These are phyloP conservation scores for Symbiotaphrina buchneri DNA, from an alignment of 495 filamentous ascomycete species.

Conservation along the genomic window DNA sequence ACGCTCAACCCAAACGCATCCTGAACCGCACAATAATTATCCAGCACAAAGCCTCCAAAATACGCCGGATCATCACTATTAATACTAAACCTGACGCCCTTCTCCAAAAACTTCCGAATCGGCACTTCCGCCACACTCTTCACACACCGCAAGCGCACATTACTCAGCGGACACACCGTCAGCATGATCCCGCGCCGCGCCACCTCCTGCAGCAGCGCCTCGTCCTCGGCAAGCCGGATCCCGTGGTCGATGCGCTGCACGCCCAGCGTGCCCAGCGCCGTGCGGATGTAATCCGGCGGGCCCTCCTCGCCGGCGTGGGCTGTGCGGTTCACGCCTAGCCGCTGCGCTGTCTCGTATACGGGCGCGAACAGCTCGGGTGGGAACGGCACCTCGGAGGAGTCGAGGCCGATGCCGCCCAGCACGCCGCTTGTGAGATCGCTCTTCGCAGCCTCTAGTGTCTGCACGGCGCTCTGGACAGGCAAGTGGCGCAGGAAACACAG, in stretches of 20 bases:
- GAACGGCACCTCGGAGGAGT: conserved; percentile 37
- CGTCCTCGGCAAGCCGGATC: conserved; percentile 38
- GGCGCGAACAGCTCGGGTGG: conserved; percentile 40
- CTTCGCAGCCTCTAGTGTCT: conserved; percentile 23
- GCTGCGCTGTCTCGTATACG: conserved; percentile 28
- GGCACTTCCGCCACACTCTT: conserved; percentile 32
- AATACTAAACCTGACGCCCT: conserved; percentile 41
- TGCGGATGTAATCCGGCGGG: conserved; percentile 37
- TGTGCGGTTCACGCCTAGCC: conserved; percentile 29
- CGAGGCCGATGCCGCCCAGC: conserved; percentile 41
- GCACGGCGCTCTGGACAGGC: conserved; percentile 25
- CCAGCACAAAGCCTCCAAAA: conserved; percentile 55
- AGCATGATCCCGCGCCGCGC: conserved; percentile 31
- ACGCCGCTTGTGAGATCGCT: conserved; percentile 25
- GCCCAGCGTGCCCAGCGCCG: conserved; percentile 32
- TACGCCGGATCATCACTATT: conserved; percentile 68
- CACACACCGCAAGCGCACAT: conserved; percentile 41
- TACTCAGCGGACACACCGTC: conserved; percentile 53
- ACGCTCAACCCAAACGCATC: conserved; percentile 39
- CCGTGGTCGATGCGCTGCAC: conserved; percentile 52
- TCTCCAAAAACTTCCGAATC: conserved; percentile 37
- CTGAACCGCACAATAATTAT: conserved; percentile 57
- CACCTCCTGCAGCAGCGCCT: conserved; percentile 30
- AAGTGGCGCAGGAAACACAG: conserved; percentile 51
- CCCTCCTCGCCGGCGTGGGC: conserved; percentile 63